These are phyloP conservation scores for Crataegus laevigata DNA, from an alignment of 306 rosid species.

Conservation along the genomic window DNA sequence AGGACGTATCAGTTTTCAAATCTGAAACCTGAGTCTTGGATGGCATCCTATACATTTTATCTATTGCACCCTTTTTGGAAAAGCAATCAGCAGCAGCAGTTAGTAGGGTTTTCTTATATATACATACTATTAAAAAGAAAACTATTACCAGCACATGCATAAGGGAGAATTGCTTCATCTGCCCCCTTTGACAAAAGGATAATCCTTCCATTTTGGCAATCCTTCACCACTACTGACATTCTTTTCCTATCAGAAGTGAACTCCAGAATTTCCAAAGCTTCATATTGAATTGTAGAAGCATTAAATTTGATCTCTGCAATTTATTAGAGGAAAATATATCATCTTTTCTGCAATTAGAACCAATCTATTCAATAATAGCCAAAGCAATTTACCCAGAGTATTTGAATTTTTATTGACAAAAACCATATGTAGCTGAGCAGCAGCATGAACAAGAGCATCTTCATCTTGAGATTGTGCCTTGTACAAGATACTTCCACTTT, in stretches of 20 bases:
- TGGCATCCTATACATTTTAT: neutral
- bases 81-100: neutral
- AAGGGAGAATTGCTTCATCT: conserved; percentile 90
- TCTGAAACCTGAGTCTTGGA: neutral
- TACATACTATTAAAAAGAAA: neutral
- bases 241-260: conserved; percentile 97
- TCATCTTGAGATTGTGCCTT: conserved; percentile 99
- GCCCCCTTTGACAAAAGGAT: conserved; percentile 91
- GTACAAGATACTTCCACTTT: conserved; percentile 74
- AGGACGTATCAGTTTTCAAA: neutral
- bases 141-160: conserved; percentile 56
- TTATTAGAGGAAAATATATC: conserved; percentile 16
- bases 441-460: conserved; percentile 96
- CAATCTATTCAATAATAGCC: conserved; percentile 1
- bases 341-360: conserved; percentile 21
- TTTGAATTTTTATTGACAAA: conserved; percentile 63
- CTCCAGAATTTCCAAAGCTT: conserved; percentile 85
- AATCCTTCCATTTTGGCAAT: conserved; percentile 82
- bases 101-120: neutral
- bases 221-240: conserved; percentile 85
- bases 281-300: conserved; percentile 56
- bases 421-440: conserved; percentile 80
- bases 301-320: conserved; percentile 84
- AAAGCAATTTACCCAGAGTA: conserved; percentile 53
- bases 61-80: neutral